A percentile compares a stretch with the other conserved stretches of the same genome.
Evolutionary conservation across 2,329 filamentous ascomycete species (phyloP).

Genomic region (Colletotrichum zoysiae): DNA sequence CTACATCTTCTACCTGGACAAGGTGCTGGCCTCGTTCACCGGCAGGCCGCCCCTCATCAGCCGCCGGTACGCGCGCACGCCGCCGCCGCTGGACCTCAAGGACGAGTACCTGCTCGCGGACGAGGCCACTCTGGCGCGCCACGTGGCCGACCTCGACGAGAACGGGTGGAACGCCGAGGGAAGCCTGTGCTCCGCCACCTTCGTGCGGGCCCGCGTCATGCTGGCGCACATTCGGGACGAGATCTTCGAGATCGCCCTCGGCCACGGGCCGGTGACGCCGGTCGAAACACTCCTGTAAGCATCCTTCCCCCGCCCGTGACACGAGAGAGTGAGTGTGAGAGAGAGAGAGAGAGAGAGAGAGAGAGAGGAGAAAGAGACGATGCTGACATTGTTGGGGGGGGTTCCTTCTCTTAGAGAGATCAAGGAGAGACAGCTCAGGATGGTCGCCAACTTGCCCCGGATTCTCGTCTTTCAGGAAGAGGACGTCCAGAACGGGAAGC

Average conservation of each 20-base stretch:
- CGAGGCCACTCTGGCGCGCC: slow-evolving; percentile 46
- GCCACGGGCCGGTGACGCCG: slow-evolving; percentile 50
- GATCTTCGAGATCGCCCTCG: slow-evolving; percentile 48
- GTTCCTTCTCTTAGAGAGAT: slow-evolving; percentile 48
- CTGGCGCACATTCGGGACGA: slow-evolving; percentile 47
- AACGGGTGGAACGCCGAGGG: slow-evolving; percentile 55
- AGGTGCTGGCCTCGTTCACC: slow-evolving; percentile 56
- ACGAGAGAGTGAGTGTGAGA: neutral
- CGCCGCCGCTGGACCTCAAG: slow-evolving; percentile 55
- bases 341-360: no score
- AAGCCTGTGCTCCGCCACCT: slow-evolving; percentile 49
- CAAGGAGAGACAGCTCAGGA: slow-evolving; percentile 51
- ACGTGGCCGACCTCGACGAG: slow-evolving; percentile 48
- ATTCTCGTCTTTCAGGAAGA: slow-evolving; percentile 55
- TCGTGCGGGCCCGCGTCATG: slow-evolving; percentile 45
- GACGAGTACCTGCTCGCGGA: slow-evolving; percentile 53
- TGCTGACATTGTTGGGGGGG: neutral
- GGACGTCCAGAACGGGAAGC: slow-evolving; percentile 51
- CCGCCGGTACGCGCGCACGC: slow-evolving; percentile 53
- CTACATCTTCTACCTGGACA: slow-evolving; percentile 52
- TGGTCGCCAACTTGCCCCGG: slow-evolving; percentile 52
- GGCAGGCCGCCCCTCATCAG: slow-evolving; percentile 56
- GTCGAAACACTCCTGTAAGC: slow-evolving; percentile 52
- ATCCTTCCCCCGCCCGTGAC: neutral
- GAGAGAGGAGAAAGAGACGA: neutral